Evolutionary conservation across 768 basidiomycete species (phyloP).

Genomic region (Clavulina sp.): DNA sequence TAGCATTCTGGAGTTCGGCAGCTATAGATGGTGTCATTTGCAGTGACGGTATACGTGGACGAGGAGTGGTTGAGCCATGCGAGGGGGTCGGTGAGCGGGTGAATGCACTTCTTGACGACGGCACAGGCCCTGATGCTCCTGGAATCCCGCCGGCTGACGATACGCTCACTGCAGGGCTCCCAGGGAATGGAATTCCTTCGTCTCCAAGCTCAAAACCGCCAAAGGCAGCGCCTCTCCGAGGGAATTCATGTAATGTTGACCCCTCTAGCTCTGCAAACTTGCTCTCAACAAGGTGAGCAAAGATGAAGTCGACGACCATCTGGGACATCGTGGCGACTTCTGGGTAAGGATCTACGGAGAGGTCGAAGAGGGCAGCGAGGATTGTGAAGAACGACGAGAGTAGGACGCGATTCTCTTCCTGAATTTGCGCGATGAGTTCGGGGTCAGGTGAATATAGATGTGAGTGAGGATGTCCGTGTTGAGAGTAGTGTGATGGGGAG

Average conservation of each 20-base stretch:
- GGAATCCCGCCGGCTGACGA: too few relatives aligned
- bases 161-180: too few relatives aligned
- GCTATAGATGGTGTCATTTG: not conserved
- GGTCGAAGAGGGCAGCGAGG: slow-evolving; percentile 70
- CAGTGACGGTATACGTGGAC: not conserved
- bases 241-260: slow-evolving; percentile 36
- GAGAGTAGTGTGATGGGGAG: too few relatives aligned
- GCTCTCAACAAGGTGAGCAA: slow-evolving; percentile 76
- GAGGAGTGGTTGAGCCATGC: not conserved
- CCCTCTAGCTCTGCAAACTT: slow-evolving; percentile 63
- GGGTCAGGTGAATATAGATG: too few relatives aligned
- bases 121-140: too few relatives aligned
- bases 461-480: too few relatives aligned
- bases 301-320: slow-evolving; percentile 82
- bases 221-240: too few relatives aligned
- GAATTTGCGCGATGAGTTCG: slow-evolving; percentile 26
- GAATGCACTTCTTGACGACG: too few relatives aligned
- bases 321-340: slow-evolving; percentile 85
- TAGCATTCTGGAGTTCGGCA: not conserved
- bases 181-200: too few relatives aligned
- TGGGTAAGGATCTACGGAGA: slow-evolving; percentile 82
- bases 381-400: slow-evolving; percentile 92
- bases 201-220: too few relatives aligned
- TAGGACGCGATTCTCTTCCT: slow-evolving; percentile 65
- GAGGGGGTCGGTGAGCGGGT: not conserved